Conservation (phyloP, 371 early-diverging fungal genomes). For the Syncephalastrum monosporum region DNA sequence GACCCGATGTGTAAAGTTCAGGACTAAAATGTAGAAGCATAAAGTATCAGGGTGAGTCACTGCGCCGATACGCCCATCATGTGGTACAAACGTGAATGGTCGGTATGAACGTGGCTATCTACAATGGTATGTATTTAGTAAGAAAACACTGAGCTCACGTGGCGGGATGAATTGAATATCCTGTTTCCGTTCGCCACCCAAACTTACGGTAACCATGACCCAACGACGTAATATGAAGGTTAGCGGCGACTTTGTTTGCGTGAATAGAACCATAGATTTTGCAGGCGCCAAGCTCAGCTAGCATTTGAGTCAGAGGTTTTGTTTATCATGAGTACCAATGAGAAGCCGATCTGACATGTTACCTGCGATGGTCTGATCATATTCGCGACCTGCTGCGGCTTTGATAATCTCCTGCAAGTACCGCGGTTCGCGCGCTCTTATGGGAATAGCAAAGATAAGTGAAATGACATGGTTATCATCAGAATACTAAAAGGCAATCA, state of each 20-base stretch:
- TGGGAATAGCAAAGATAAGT: slow-evolving; percentile 3
- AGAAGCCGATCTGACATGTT: too few species aligned
- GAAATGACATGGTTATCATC: background rate
- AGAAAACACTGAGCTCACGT: too few species aligned
- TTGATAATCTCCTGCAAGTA: slow-evolving; percentile 44
- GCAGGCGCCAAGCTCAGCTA: slow-evolving; percentile 67
- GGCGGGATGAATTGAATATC: background rate
- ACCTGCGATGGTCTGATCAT: slow-evolving; percentile 31
- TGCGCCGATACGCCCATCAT: too few species aligned
- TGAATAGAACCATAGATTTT: slow-evolving; percentile 71
- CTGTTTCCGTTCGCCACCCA: background rate
- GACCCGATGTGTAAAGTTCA: slow-evolving; percentile 94
- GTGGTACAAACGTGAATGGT: slow-evolving; percentile 60
- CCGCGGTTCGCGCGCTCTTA: slow-evolving; percentile 27
- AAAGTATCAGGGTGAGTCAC: background rate
- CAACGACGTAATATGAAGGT: slow-evolving; percentile 86
- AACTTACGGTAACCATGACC: slow-evolving; percentile 85
- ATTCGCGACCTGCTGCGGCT: slow-evolving; percentile 39
- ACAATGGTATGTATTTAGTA: slow-evolving; percentile 1
- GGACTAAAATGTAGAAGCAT: slow-evolving; percentile 39
- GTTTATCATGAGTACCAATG: too few species aligned
- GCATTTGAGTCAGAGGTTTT: background rate
- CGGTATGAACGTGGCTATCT: slow-evolving; percentile 51
- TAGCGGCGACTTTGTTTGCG: slow-evolving; percentile 83
- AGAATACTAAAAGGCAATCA: background rate